Percentiles rank a stretch among this genome's conserved stretches.
Evolutionary conservation across 441 rosid species (phyloP).

Genomic region (Flueggea neowawraea): DNA sequence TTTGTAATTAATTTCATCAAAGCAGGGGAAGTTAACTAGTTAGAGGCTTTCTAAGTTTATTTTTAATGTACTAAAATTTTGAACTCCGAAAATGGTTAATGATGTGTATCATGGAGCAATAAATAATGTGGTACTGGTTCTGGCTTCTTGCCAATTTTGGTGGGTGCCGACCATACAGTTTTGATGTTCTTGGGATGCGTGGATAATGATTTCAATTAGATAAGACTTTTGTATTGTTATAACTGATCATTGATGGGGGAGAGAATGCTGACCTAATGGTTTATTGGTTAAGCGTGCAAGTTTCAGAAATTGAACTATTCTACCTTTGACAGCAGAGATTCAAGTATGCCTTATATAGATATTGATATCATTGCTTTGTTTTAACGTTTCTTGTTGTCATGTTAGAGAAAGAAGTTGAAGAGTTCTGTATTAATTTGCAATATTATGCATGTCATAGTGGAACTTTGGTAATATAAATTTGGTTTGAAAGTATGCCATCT

Average conservation of each 20-base stretch:
- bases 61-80: background rate
- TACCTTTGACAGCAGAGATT: background rate
- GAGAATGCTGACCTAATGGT: background rate
- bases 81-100: background rate
- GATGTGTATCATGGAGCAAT: background rate
- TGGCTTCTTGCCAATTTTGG: conserved; percentile 9
- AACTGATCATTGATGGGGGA: background rate
- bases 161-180: conserved; percentile 1
- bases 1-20: too few relatives aligned
- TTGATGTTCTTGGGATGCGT: conserved; percentile 10
- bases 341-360: background rate
- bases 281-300: too few relatives aligned
- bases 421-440: background rate
- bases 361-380: conserved; percentile 1
- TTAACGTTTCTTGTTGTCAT: background rate
- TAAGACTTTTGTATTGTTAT: background rate
- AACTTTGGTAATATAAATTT: background rate
- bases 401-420: background rate
- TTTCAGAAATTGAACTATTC: background rate
- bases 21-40: too few relatives aligned
- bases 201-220: conserved; percentile 6
- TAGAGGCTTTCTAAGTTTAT: too few relatives aligned
- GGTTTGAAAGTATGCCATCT: conserved; percentile 12
- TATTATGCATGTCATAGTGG: background rate
- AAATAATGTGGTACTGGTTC: background rate